Evolutionary conservation across 345 rosid genomes (phyloP), one percentile per base, ranked within the genome.

Genomic region (Populus alba): DNA sequence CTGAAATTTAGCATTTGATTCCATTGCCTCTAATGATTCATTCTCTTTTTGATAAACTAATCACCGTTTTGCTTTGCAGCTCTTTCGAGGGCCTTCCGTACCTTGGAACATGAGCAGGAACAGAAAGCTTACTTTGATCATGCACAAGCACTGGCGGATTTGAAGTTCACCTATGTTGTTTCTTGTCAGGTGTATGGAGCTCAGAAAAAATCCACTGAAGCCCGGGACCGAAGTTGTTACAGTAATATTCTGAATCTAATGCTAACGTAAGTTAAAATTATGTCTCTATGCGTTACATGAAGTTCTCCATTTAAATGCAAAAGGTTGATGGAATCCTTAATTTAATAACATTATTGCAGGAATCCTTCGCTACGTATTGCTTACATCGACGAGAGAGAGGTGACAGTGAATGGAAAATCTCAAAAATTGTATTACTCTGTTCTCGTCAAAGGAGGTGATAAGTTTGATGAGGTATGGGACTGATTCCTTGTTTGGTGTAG

Each of bases 111-210:
- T 59, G 87, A 80, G 77, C 82, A 74, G 49, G 70, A 75, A 43
- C 84, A n/a, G 8, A 81, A 72, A 79, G 76, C 35, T 67, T 82
- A 69, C 43, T 2, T 1, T 16, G 91, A 88, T 61, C 76, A 65
- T 10, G 89, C 90, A 41, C 86, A 85, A 74, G 98, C 99, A 82
- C 87, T 92, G 73, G 97, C 92, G 22, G 89, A 92, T 87, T 55
- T 96, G 85, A 96, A 96, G 89, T 94, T 94, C 86, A 94, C 97
- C 49, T 96, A 94, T 81, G 97, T 96, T 71, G 99, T 96, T 83
- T 96, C 99, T 35, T 96, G 99, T 90, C 99, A 96, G 81, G 35
- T 94, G 55, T 91, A 91, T 86, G 99, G 99, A 37, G 80, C 81
- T 83, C 98, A 91, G 80, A 96, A 94, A 86, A 90, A 89, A 84